Evolutionary conservation across 2,329 filamentous ascomycete species (phyloP).

Genomic region (Pyricularia sp.): DNA sequence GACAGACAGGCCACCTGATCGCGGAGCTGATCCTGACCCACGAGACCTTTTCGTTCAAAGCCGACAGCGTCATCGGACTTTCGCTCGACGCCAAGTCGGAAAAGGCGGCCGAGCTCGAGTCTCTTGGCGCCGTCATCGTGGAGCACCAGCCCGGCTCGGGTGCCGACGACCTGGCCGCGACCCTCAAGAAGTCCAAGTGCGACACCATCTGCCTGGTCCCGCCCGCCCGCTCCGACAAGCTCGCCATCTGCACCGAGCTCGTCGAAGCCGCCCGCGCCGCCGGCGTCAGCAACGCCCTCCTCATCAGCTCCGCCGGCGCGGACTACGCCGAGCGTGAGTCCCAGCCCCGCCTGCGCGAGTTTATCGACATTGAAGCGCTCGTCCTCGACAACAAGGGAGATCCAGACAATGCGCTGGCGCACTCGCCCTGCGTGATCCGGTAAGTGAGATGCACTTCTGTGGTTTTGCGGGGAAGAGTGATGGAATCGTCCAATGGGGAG

Average conservation of each 20-base stretch:
- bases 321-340: slow-evolving; percentile 37
- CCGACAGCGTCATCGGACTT: slow-evolving; percentile 30
- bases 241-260: slow-evolving; percentile 33
- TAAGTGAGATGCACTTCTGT: slow-evolving; percentile 12
- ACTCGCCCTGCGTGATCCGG: slow-evolving; percentile 36
- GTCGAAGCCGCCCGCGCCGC: slow-evolving; percentile 34
- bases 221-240: slow-evolving; percentile 34
- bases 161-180: slow-evolving; percentile 30
- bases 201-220: slow-evolving; percentile 41
- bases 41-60: slow-evolving; percentile 28
- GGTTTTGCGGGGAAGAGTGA: neutral
- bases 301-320: slow-evolving; percentile 37
- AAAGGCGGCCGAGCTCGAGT: slow-evolving; percentile 28
- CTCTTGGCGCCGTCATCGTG: slow-evolving; percentile 31
- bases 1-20: slow-evolving; percentile 40
- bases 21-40: slow-evolving; percentile 37
- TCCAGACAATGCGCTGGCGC: slow-evolving; percentile 22
- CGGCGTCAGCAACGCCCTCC: slow-evolving; percentile 31
- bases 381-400: slow-evolving; percentile 35
- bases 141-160: slow-evolving; percentile 28
- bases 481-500: too few species aligned
- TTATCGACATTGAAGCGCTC: slow-evolving; percentile 36
- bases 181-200: slow-evolving; percentile 29
- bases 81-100: slow-evolving; percentile 26
- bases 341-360: slow-evolving; percentile 39